phyloP scores from a whole-genome alignment of 164 flowering plant species.

The Saururus chinensis region DNA sequence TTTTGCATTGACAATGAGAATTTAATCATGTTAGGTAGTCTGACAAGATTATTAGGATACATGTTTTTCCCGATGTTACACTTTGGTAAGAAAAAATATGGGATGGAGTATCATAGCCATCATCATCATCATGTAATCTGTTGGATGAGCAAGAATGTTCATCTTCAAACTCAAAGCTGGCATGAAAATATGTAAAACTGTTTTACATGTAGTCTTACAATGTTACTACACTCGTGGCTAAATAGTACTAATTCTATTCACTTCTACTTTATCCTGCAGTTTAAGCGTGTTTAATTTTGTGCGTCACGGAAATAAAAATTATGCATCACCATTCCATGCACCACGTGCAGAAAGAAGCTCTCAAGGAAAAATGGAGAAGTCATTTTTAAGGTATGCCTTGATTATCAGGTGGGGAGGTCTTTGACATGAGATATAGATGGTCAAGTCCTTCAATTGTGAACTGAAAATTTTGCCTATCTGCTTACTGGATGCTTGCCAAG shows the following conservation, averaged over 20 bases:
- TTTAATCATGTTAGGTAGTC: not conserved
- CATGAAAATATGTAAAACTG: not conserved
- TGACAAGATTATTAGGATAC: not conserved
- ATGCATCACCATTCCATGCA: slow-evolving; percentile 66
- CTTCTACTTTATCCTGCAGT: slow-evolving; percentile 29
- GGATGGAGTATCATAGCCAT: no score
- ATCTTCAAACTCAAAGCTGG: no score
- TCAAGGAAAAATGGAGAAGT: slow-evolving; percentile 99
- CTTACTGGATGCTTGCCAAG: no score
- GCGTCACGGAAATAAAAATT: slow-evolving; percentile 76
- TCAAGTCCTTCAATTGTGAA: no score
- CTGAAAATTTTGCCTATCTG: no score
- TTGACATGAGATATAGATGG: no score
- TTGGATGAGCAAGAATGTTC: no score
- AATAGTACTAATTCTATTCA: no score
- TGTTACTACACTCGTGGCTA: not conserved
- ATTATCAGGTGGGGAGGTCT: no score
- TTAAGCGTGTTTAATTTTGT: slow-evolving; percentile 75
- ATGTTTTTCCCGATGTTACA: not conserved
- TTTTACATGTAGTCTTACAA: no score
- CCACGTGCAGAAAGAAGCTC: slow-evolving; percentile 57
- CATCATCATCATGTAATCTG: no score
- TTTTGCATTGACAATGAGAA: not conserved
- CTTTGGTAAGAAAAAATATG: no score
- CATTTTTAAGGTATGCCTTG: slow-evolving; percentile 67